phyloP scores from a whole-genome alignment of 306 rosid genomes.

The Prunus mume region DNA sequence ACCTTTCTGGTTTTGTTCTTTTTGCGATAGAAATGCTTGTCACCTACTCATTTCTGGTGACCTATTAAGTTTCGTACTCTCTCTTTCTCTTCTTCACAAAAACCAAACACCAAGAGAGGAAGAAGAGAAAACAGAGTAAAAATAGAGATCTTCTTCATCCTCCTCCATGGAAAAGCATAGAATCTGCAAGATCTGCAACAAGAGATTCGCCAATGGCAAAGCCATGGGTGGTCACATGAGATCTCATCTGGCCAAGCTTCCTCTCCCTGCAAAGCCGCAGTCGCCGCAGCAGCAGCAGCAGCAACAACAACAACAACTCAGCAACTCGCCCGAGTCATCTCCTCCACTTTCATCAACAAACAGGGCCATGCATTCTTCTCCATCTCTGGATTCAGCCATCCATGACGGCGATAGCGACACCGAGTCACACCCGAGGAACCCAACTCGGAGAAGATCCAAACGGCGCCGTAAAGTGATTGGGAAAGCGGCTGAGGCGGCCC shows the following conservation, averaged over 20 bases:
- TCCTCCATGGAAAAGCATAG: constrained; percentile 41
- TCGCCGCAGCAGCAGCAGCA: background rate
- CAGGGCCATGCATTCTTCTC: constrained; percentile 1
- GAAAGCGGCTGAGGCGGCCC: background rate
- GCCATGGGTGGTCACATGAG: constrained; percentile 83
- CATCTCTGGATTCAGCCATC: constrained; percentile 1
- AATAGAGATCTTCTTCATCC: background rate
- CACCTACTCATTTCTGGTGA: constrained; percentile 27
- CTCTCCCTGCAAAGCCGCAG: constrained; percentile 35
- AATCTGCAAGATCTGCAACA: constrained; percentile 48
- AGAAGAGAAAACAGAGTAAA: background rate
- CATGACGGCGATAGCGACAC: constrained; percentile 14
- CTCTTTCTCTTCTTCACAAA: background rate
- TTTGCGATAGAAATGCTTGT: constrained; percentile 33
- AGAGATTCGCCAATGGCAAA: constrained; percentile 47
- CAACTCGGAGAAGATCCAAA: constrained; percentile 44
- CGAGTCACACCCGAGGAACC: constrained; percentile 12
- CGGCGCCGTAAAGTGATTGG: constrained; percentile 19
- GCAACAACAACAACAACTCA: background rate
- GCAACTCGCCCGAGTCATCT: constrained; percentile 6
- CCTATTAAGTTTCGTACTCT: background rate
- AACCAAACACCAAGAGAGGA: background rate
- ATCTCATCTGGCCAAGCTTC: constrained; percentile 47
- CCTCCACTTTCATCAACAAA: constrained; percentile 12
- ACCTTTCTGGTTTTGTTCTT: constrained; percentile 32